A percentile compares a stretch with the other conserved stretches of the same genome.
Evolutionary conservation across 2,329 filamentous ascomycete species (phyloP).

Genomic region (Diatrype stigma): DNA sequence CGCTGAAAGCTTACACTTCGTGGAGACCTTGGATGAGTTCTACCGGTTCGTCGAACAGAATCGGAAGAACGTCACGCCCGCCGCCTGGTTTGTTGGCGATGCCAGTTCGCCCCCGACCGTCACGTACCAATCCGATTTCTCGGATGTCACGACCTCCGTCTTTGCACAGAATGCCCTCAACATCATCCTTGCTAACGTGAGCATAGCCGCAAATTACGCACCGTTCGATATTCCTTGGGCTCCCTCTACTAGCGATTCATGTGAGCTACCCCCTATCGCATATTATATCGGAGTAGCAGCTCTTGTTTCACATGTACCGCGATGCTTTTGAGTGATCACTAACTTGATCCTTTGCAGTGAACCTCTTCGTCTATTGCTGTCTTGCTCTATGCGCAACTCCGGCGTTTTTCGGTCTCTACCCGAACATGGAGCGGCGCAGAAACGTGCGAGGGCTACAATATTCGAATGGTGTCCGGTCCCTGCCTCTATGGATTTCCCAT

Average conservation of each 20-base stretch:
- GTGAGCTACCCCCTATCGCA: neutral
- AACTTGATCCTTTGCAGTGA: conserved; percentile 38
- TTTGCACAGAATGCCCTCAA: conserved; percentile 63
- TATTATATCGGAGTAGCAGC: neutral
- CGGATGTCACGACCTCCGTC: conserved; percentile 51
- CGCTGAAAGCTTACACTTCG: conserved; percentile 41
- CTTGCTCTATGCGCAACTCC: conserved; percentile 75
- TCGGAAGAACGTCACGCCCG: conserved; percentile 67
- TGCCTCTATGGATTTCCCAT: conserved; percentile 84
- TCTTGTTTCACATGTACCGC: neutral
- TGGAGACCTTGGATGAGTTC: conserved; percentile 66
- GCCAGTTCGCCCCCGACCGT: conserved; percentile 57
- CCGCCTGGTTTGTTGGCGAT: conserved; percentile 74
- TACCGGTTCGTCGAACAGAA: conserved; percentile 58
- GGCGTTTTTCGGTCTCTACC: conserved; percentile 84
- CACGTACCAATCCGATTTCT: conserved; percentile 64
- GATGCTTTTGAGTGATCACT: neutral
- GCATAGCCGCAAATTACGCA: conserved; percentile 68
- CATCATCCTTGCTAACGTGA: conserved; percentile 61
- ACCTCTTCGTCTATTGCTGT: conserved; percentile 77
- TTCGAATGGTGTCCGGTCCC: conserved; percentile 80
- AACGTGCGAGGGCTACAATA: conserved; percentile 84
- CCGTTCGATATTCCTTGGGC: conserved; percentile 72
- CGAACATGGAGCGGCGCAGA: conserved; percentile 74
- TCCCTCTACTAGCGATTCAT: conserved; percentile 63